Base-by-base conservation (phyloP, 768 basidiomycete species). In the Mycena venus region DNA sequence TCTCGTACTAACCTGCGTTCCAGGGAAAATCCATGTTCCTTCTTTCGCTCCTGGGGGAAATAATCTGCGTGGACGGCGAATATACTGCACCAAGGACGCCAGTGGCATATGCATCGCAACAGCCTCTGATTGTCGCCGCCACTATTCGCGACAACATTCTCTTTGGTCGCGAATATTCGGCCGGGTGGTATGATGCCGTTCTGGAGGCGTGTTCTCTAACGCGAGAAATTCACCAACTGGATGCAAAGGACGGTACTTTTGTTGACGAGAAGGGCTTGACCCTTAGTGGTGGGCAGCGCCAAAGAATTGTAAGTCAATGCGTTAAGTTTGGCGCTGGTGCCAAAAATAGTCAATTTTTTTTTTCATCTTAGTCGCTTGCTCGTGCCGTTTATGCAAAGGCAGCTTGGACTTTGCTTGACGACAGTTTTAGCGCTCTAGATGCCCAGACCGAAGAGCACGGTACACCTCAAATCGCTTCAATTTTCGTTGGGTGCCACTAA, bases 241-340 rank as follows among this genome's bases (percentile, higher is more conserved):
- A 65, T 0, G 49, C 3, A 4, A n/a, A 40, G 7, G 64, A 65
- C 25, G 34, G 49, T 8, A 65, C 7, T 12, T 21, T 53, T 65
- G 49, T 65, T 17, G 27, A 32, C 25, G 64, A 65, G 64, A 51
- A 38, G 19, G 64, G 64, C 23, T 25, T 34, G 15, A 65, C 36
- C 40, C 49, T 65, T 0, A 65, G 64, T 31, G 64, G 64, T n/a
- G 64, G 64, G 19, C 64, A 65, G 14, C 64, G 64, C 2, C 64
- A 65, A 19, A 49, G 64, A 3, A 47, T 65, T 25, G 64, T 65
- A 36, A 64, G 62, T 44, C n/a, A n/a, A n/a, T n/a, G n/a, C n/a
- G n/a, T n/a, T n/a, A n/a, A n/a, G n/a, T n/a, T n/a, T n/a, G n/a
- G n/a, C n/a, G n/a, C n/a, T n/a, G n/a, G n/a, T n/a, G n/a, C n/a